phyloP scores from a whole-genome alignment of 23 red algal species.

The Gracilaria caudata region DNA sequence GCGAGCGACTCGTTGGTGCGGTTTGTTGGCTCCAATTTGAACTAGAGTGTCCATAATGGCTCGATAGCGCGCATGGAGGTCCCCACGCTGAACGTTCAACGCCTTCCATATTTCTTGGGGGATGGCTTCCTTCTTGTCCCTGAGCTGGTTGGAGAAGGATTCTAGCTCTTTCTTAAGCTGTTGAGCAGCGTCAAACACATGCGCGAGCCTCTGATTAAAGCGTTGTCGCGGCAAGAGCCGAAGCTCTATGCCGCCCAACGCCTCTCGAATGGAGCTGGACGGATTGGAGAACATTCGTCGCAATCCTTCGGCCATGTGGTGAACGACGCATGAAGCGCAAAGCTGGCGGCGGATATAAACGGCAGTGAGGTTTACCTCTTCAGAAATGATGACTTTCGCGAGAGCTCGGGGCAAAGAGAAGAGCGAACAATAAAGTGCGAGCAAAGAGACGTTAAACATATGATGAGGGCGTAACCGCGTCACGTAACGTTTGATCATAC shows the following conservation, averaged over 20 bases:
- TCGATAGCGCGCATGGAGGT: constrained; percentile 6
- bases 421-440: too few relatives aligned
- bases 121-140: constrained; percentile 5
- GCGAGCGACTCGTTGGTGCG: not conserved
- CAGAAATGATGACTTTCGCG: not conserved
- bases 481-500: constrained; percentile 10
- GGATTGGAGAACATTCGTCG: constrained; percentile 16
- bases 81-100: not conserved
- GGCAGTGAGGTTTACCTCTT: not conserved
- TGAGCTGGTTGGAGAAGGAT: constrained; percentile 8
- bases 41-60: constrained; percentile 1
- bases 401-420: not conserved
- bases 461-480: not conserved
- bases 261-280: constrained; percentile 2
- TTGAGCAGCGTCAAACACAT: constrained; percentile 14
- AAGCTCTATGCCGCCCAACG: constrained; percentile 10
- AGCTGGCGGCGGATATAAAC: not conserved
- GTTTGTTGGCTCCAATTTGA: constrained; percentile 5
- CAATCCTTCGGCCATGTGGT: not conserved
- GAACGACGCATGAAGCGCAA: not conserved
- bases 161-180: constrained; percentile 12
- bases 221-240: not conserved
- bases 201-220: constrained; percentile 11
- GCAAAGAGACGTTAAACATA: not conserved
- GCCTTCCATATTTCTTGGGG: constrained; percentile 5